Percentiles rank a stretch among this genome's conserved stretches.
These are phyloP conservation scores for Vigna angularis DNA, from an alignment of 306 rosid genomes.

Conservation along the genomic window DNA sequence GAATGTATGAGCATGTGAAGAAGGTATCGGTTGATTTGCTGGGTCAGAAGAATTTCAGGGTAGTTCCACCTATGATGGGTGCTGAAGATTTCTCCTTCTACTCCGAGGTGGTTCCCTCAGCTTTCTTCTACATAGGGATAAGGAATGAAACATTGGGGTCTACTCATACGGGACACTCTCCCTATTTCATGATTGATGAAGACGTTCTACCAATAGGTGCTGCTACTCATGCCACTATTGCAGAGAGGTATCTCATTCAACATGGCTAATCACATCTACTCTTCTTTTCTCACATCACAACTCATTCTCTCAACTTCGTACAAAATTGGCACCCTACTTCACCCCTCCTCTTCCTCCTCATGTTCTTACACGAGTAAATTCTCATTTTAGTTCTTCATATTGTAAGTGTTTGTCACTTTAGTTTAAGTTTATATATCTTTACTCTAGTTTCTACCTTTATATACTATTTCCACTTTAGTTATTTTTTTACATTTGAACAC, in stretches of 20 bases:
- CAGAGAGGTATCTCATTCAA: slow-evolving; percentile 88
- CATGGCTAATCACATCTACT: slow-evolving; percentile 20
- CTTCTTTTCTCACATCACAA: background rate
- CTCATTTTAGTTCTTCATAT: background rate
- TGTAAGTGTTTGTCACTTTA: background rate
- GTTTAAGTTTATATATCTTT: background rate
- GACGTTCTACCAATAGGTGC: slow-evolving; percentile 83
- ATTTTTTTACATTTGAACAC: background rate
- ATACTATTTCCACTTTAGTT: background rate
- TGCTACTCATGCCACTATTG: slow-evolving; percentile 81
- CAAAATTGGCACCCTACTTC: slow-evolving; percentile 36
- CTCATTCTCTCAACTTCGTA: slow-evolving; percentile 19
- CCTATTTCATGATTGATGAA: slow-evolving; percentile 90
- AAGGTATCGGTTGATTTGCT: slow-evolving; percentile 76
- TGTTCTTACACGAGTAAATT: slow-evolving; percentile 3
- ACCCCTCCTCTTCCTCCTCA: background rate
- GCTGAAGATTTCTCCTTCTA: slow-evolving; percentile 95
- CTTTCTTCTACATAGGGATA: slow-evolving; percentile 83
- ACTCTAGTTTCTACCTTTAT: background rate
- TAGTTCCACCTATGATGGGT: slow-evolving; percentile 95
- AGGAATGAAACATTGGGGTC: slow-evolving; percentile 90
- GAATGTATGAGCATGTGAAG: slow-evolving; percentile 88
- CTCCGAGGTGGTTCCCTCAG: slow-evolving; percentile 74
- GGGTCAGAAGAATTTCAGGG: slow-evolving; percentile 72
- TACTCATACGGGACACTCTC: slow-evolving; percentile 89